Base-by-base conservation (phyloP, 2,329 filamentous ascomycete genomes). In the Colletotrichum tropicale region DNA sequence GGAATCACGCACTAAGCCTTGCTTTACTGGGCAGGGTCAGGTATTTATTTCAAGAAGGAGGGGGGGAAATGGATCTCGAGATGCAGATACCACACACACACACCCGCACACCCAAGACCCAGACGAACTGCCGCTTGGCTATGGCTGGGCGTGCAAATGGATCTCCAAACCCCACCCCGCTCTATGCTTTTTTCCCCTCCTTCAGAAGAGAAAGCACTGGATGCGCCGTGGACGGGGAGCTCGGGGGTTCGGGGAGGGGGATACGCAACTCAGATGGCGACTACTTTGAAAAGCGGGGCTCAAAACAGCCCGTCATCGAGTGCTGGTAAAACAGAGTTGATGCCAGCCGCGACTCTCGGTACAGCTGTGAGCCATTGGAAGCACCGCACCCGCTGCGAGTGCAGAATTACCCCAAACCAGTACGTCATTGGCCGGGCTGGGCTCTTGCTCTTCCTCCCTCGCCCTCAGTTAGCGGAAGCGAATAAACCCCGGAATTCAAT, bases 131-230 rank as follows among this genome's bases (percentile, higher is more conserved):
- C 74, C 74, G 73, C 56, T 66, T 61, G 60, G 58, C 71, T 26
- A 26, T 32, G 38, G 55, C 64, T 60, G 64, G 67, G 71, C 48
- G 38, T 32, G 48, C 60, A 21, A 16, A 52, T 67, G 66, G 66
- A 72, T 67, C 73, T 75, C 28, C 72, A 74, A 75, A 74, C 65
- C 74, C 74, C 74, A 76, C 74, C 74, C 71, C 48, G 66, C 60
- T 60, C 61, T 64, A 34, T 26, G 34, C 61, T 64, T 43, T 34
- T 43, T 48, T 48, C n/a, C 43, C 43, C 43, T 21, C n/a, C 43
- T 21, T 48, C 43, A 48, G 10, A 43, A 21, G 61, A 38, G 61
- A 61, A 61, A 61, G 58, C 43, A 48, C 43, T 48, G 43, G 43
- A 48, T n/a, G 43, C 43, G 43, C 43, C 43, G 43, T 21, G 28